A percentile compares a stretch with the other conserved stretches of the same genome.
Conservation (phyloP, 805 yeast species). For the Vanderwaltozyma tropicalis region DNA sequence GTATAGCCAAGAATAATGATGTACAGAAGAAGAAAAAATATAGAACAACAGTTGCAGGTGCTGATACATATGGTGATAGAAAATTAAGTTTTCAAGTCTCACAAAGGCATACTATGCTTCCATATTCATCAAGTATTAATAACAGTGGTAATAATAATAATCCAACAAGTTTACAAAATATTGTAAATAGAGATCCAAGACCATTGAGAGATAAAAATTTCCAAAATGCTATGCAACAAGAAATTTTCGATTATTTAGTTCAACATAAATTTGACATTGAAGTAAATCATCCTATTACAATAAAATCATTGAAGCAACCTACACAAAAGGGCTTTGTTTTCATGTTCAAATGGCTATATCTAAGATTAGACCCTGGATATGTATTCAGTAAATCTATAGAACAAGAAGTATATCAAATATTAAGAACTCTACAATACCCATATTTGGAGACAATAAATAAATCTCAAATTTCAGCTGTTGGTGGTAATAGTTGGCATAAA, state of each 20-base stretch:
- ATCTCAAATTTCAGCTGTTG: slow-evolving; percentile 82
- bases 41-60: slow-evolving; percentile 14
- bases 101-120: slow-evolving; percentile 5
- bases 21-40: slow-evolving; percentile 7
- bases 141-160: slow-evolving; percentile 1
- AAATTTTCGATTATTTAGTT: slow-evolving; percentile 53
- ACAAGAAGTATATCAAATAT: slow-evolving; percentile 57
- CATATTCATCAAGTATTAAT: slow-evolving; percentile 1
- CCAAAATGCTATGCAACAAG: slow-evolving; percentile 55
- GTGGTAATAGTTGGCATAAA: slow-evolving; percentile 80
- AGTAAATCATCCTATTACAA: slow-evolving; percentile 57
- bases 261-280: slow-evolving; percentile 63
- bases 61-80: slow-evolving; percentile 1
- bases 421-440: slow-evolving; percentile 65
- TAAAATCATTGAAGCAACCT: slow-evolving; percentile 58
- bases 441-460: slow-evolving; percentile 70
- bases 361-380: slow-evolving; percentile 69
- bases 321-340: slow-evolving; percentile 78
- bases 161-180: neutral
- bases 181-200: slow-evolving; percentile 46
- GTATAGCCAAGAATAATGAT: slow-evolving; percentile 12
- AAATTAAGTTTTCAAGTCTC: neutral
- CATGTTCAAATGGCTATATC: slow-evolving; percentile 72
- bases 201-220: slow-evolving; percentile 67
- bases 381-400: slow-evolving; percentile 59